Conservation (phyloP, 345 rosid species). For the Hypericum perforatum region DNA sequence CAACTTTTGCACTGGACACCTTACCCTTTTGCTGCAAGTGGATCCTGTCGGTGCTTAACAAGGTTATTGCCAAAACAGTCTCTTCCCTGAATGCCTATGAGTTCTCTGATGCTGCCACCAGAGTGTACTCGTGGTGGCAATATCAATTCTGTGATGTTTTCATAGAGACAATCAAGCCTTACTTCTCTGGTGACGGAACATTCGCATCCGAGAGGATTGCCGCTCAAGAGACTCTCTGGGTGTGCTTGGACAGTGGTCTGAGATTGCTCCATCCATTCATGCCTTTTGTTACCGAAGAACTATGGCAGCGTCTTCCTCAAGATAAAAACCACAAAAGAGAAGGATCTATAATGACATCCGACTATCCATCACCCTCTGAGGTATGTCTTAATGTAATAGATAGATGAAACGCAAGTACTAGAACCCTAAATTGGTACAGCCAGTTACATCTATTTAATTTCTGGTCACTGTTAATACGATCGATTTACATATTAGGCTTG, state of each 20-base stretch:
- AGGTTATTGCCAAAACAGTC: slow-evolving; percentile 54
- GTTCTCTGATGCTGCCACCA: slow-evolving; percentile 68
- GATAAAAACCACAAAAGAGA: slow-evolving; percentile 32
- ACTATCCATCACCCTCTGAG: slow-evolving; percentile 57
- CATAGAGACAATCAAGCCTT: slow-evolving; percentile 85
- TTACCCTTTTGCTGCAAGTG: slow-evolving; percentile 83
- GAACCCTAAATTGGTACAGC: not conserved
- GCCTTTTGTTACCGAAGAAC: slow-evolving; percentile 91
- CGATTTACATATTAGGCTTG: slow-evolving; percentile 36
- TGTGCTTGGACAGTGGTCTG: slow-evolving; percentile 75
- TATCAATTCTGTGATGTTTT: slow-evolving; percentile 91
- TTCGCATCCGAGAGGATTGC: slow-evolving; percentile 53
- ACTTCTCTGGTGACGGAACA: slow-evolving; percentile 46
- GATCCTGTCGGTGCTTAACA: slow-evolving; percentile 77
- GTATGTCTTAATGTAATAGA: slow-evolving; percentile 27
- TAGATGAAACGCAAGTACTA: not conserved
- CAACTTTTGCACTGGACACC: slow-evolving; percentile 25
- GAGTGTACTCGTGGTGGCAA: slow-evolving; percentile 92
- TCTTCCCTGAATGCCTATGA: slow-evolving; percentile 52
- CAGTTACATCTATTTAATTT: too few species aligned
- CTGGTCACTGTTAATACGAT: too few species aligned
- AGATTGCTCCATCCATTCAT: slow-evolving; percentile 91
- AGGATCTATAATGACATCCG: slow-evolving; percentile 71
- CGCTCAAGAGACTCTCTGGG: slow-evolving; percentile 69
- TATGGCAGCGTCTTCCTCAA: slow-evolving; percentile 88